Percentiles rank a stretch among this genome's conserved stretches.
These are phyloP conservation scores for Aspergillus sp. DNA, from an alignment of 2,329 filamentous ascomycete species.

Conservation along the genomic window DNA sequence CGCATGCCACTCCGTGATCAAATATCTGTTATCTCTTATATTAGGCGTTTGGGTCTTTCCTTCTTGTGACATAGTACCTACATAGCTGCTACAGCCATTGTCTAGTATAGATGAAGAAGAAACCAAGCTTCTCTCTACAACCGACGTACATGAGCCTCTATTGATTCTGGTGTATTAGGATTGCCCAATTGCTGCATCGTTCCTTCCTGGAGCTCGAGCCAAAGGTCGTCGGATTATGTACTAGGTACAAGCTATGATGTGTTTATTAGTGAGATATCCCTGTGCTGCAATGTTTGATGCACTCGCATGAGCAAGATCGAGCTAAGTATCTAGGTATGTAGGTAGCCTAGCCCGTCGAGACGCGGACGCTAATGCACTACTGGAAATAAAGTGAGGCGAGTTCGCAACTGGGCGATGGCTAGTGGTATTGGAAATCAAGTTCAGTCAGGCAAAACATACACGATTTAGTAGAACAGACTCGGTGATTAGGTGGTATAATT, in stretches of 20 bases:
- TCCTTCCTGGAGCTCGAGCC: not conserved
- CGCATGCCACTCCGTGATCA: conserved; percentile 20
- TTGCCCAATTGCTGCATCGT: not conserved
- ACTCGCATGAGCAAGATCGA: not conserved
- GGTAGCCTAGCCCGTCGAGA: not conserved
- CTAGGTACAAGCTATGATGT: not conserved
- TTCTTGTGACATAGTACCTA: conserved; percentile 35
- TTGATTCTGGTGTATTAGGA: not conserved
- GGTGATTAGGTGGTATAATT: not conserved
- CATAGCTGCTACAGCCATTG: conserved; percentile 21
- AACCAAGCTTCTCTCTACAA: conserved; percentile 1
- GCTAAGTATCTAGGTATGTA: not conserved
- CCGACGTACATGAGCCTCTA: not conserved
- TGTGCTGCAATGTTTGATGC: not conserved
- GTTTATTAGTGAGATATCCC: not conserved
- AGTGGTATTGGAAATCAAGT: not conserved
- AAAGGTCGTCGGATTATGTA: not conserved
- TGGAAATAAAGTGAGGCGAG: not conserved
- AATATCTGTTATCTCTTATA: conserved; percentile 22
- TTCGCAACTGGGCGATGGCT: not conserved
- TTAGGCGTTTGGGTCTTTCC: conserved; percentile 34
- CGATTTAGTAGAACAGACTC: not conserved
- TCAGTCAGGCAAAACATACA: not conserved
- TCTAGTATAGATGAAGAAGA: conserved; percentile 20
- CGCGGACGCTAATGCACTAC: not conserved